Evolutionary conservation across 1,284 basidiomycete genomes (phyloP).

Genomic region (Hypsizygus ulmarius): DNA sequence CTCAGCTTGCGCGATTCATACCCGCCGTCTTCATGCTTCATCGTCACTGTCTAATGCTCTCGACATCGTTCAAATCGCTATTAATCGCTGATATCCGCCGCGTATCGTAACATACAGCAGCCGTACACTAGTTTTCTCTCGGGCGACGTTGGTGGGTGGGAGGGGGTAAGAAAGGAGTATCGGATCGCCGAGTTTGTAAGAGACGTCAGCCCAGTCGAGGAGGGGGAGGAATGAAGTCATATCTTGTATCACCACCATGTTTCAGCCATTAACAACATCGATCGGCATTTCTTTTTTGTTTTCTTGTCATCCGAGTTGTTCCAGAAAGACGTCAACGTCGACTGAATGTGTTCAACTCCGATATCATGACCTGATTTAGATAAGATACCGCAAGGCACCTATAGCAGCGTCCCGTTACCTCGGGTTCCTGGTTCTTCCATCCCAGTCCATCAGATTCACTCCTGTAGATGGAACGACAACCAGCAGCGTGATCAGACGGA

Average conservation of each 20-base stretch:
- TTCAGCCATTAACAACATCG: slow-evolving; percentile 22
- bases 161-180: slow-evolving; percentile 3
- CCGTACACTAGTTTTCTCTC: slow-evolving; percentile 15
- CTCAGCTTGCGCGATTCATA: slow-evolving; percentile 4
- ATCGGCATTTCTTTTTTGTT: slow-evolving; percentile 23
- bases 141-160: slow-evolving; percentile 4
- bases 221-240: slow-evolving; percentile 30
- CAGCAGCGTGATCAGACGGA: slow-evolving; percentile 39
- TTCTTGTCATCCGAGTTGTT: slow-evolving; percentile 15
- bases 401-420: slow-evolving; percentile 21
- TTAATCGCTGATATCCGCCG: slow-evolving; percentile 13
- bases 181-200: slow-evolving; percentile 19
- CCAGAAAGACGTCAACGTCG: slow-evolving; percentile 1
- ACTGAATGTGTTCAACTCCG: not conserved
- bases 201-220: slow-evolving; percentile 10
- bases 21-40: slow-evolving; percentile 12
- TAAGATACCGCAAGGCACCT: slow-evolving; percentile 9
- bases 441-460: not conserved
- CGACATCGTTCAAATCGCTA: slow-evolving; percentile 15
- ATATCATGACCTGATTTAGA: slow-evolving; percentile 12
- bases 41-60: slow-evolving; percentile 20
- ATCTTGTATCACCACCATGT: slow-evolving; percentile 31
- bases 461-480: slow-evolving; percentile 50
- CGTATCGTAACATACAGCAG: slow-evolving; percentile 22
- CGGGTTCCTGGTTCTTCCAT: slow-evolving; percentile 26